These are phyloP conservation scores for Zymoseptoria crescenta DNA, from an alignment of 2,329 filamentous ascomycete species.

Conservation along the genomic window DNA sequence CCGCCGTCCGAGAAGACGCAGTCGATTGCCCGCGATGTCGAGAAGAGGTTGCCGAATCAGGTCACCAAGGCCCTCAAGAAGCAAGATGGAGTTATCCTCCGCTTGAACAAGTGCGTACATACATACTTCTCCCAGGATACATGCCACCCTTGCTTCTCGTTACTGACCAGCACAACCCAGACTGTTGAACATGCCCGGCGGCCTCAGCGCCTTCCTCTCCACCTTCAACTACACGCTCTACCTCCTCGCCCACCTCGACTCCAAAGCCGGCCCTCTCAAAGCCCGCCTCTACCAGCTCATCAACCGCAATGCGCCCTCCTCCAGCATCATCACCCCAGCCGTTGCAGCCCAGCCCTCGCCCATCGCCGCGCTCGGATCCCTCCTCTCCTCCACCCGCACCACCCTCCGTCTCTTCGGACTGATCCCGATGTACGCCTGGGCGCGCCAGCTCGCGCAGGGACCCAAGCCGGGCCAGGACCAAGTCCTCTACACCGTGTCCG, in stretches of 20 bases:
- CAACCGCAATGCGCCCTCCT: constrained; percentile 17
- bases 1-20: constrained; percentile 22
- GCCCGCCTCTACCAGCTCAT: constrained; percentile 30
- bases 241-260: constrained; percentile 1
- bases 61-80: constrained; percentile 26
- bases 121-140: neutral
- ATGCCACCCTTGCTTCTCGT: neutral
- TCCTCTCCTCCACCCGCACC: constrained; percentile 37
- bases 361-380: constrained; percentile 30
- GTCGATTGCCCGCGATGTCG: constrained; percentile 22
- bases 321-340: constrained; percentile 12
- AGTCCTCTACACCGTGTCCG: constrained; percentile 35
- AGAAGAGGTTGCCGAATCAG: constrained; percentile 22
- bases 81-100: constrained; percentile 34
- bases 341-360: constrained; percentile 18
- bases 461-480: constrained; percentile 36
- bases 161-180: constrained; percentile 19
- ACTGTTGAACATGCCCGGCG: constrained; percentile 38
- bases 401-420: constrained; percentile 39
- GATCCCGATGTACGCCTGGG: constrained; percentile 39
- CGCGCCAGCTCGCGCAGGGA: constrained; percentile 34
- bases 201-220: constrained; percentile 38
- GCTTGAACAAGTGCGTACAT: constrained; percentile 39
- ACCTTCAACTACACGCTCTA: constrained; percentile 32
- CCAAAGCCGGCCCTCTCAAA: neutral